Evolutionary conservation across 139 green algal genomes (phyloP).

Genomic region (Asterochloris sp.): DNA sequence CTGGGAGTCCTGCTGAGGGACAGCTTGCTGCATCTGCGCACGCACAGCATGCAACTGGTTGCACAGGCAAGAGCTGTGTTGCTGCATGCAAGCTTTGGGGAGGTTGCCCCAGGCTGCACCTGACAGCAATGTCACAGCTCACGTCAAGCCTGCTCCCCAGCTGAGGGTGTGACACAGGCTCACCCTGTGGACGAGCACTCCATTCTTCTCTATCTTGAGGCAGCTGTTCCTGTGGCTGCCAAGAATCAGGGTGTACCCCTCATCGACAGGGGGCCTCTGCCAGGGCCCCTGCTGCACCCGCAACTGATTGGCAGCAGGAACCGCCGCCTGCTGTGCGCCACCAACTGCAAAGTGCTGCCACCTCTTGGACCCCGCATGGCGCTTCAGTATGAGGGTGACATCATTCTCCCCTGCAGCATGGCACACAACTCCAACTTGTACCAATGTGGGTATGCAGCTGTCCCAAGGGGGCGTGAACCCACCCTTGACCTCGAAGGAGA

Average conservation of each 20-base stretch:
- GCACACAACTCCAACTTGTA: neutral
- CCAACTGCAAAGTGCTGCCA: constrained; percentile 51
- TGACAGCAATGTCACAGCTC: too few relatives aligned
- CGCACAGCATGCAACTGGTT: too few relatives aligned
- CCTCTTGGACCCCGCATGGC: constrained; percentile 54
- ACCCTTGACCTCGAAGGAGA: constrained; percentile 72
- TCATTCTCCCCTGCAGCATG: constrained; percentile 66
- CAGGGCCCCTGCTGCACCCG: too few relatives aligned
- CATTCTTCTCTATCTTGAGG: constrained; percentile 81
- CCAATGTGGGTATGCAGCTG: neutral
- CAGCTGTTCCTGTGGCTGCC: constrained; percentile 81
- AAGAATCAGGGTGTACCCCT: constrained; percentile 83
- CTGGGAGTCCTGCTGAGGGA: too few relatives aligned
- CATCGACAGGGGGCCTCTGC: too few relatives aligned
- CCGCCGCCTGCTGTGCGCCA: neutral
- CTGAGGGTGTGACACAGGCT: neutral
- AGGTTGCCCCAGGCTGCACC: too few relatives aligned
- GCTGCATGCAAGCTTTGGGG: too few relatives aligned
- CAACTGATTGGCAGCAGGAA: too few relatives aligned
- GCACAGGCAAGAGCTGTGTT: too few relatives aligned
- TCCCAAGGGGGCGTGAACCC: neutral
- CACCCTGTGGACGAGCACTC: constrained; percentile 28
- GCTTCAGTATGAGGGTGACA: constrained; percentile 75
- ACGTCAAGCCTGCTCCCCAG: neutral
- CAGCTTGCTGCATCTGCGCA: too few relatives aligned